Evolutionary conservation across 1,284 basidiomycete species (phyloP).

Genomic region (Lignosus rhinocerotis): DNA sequence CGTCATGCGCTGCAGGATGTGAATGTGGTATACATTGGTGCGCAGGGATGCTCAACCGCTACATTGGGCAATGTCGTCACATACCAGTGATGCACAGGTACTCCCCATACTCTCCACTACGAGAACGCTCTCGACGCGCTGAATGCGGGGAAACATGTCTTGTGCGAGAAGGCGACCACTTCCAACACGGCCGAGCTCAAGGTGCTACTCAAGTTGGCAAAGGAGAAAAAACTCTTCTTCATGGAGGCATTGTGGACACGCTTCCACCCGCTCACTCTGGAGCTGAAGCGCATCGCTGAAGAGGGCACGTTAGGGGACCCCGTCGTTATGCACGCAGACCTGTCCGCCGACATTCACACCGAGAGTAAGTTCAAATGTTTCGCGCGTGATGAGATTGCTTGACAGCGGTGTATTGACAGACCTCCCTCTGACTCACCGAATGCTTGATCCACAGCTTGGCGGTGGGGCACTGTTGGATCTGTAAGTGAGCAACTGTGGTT

Average conservation of each 20-base stretch:
- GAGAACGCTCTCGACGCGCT: slow-evolving; percentile 77
- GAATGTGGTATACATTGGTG: slow-evolving; percentile 80
- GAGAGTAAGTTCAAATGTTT: slow-evolving; percentile 50
- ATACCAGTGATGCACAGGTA: slow-evolving; percentile 47
- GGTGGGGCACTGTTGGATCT: slow-evolving; percentile 87
- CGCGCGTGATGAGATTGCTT: neutral
- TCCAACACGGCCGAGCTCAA: slow-evolving; percentile 65
- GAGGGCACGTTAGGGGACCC: slow-evolving; percentile 64
- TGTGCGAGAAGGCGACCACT: slow-evolving; percentile 84
- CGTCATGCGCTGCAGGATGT: slow-evolving; percentile 53
- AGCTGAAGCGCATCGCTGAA: slow-evolving; percentile 65
- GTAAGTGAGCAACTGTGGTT: slow-evolving; percentile 39
- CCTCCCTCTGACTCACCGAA: slow-evolving; percentile 68
- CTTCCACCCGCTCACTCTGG: slow-evolving; percentile 71
- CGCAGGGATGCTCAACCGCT: neutral
- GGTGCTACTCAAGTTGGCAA: slow-evolving; percentile 71
- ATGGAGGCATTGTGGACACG: slow-evolving; percentile 90
- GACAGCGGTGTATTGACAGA: slow-evolving; percentile 39
- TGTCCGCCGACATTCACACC: slow-evolving; percentile 72
- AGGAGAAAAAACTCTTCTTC: slow-evolving; percentile 77
- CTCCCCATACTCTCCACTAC: slow-evolving; percentile 87
- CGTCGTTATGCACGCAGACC: slow-evolving; percentile 66
- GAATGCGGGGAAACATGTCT: slow-evolving; percentile 81
- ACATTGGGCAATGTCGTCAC: neutral
- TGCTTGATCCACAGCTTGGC: slow-evolving; percentile 79